Evolutionary conservation across 805 yeast genomes (phyloP), one percentile per base, ranked within the genome.

Genomic region (Kodamaea kaohsiungensis): DNA sequence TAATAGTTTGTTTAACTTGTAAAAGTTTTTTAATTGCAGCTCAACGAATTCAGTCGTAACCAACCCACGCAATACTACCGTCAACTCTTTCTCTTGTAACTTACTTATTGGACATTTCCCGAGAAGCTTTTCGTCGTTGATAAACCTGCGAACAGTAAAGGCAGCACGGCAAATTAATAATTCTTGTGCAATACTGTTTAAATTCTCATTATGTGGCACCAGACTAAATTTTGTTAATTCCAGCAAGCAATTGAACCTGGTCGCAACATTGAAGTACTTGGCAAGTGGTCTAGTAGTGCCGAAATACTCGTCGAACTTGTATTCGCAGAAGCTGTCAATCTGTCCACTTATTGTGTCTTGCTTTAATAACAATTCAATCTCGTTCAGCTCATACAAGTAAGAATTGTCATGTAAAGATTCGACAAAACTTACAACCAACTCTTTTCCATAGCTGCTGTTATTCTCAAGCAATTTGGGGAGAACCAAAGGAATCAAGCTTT

Each of bases 31-130:
- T 22, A 35, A 30, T 33, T 49, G 56, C 42, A 49, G 54, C 6
- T 48, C 46, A 16, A 49, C 27, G 27, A 38, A 22, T 4, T 43
- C 47, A 16, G 40, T 51, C n/a, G 25, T 16, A 30, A 45, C 49
- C 40, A 84, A 59, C 0, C 88, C 87, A 3, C 66, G 55, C 19
- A 86, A 59, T 5, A 84, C 61, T 0, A 72, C 61, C 10, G 59
- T 57, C n/a, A 91, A 62, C 65, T 92, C 98, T 5, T 72, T 68
- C 52, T 81, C 81, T 59, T 89, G 90, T 7, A 88, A 67, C 40
- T 79, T 76, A 0, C 93, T 82, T 13, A 88, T 72, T 0, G 98
- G 98, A 51, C 80, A 80, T 30, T 67, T 73, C 37, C 84, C 82
- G 5, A 86, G 64, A 10, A 91, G 69, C 33, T 77, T 80, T 49